These are phyloP conservation scores for Amanita muscaria DNA, from an alignment of 768 basidiomycete species.

Conservation along the genomic window DNA sequence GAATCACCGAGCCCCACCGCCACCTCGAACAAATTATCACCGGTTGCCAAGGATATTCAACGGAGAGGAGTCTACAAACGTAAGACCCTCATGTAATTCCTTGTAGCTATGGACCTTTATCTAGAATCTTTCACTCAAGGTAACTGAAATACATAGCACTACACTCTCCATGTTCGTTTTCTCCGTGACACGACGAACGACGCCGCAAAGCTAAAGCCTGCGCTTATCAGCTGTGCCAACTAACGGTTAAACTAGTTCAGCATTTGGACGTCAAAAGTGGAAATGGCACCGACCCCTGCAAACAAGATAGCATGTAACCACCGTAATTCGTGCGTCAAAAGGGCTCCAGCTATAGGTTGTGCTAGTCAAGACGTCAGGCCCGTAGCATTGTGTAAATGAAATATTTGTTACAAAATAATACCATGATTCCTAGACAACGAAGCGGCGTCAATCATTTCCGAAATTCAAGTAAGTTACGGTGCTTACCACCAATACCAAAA, in stretches of 20 bases:
- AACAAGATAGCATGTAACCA: constrained; percentile 27
- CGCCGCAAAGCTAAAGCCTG: not conserved
- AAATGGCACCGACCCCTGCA: constrained; percentile 4
- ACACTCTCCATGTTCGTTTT: constrained; percentile 1
- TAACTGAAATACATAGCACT: no score
- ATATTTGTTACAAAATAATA: constrained; percentile 26
- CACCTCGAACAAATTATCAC: no score
- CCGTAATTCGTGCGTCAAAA: constrained; percentile 33
- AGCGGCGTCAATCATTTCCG: not conserved
- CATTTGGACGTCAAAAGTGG: not conserved
- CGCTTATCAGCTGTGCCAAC: not conserved
- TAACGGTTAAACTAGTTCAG: not conserved
- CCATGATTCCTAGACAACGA: constrained; percentile 15
- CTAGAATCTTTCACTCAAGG: no score
- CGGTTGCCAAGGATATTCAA: no score
- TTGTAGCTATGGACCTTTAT: no score
- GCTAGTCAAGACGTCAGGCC: constrained; percentile 16
- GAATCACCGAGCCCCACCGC: no score
- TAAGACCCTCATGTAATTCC: no score
- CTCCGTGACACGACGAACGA: not conserved
- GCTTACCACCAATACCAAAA: constrained; percentile 33
- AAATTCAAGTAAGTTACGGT: not conserved
- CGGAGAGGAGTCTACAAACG: no score
- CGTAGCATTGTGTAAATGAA: not conserved
- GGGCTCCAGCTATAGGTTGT: constrained; percentile 42